These are phyloP conservation scores for Arabis alpina DNA, from an alignment of 345 rosid genomes.

Conservation along the genomic window DNA sequence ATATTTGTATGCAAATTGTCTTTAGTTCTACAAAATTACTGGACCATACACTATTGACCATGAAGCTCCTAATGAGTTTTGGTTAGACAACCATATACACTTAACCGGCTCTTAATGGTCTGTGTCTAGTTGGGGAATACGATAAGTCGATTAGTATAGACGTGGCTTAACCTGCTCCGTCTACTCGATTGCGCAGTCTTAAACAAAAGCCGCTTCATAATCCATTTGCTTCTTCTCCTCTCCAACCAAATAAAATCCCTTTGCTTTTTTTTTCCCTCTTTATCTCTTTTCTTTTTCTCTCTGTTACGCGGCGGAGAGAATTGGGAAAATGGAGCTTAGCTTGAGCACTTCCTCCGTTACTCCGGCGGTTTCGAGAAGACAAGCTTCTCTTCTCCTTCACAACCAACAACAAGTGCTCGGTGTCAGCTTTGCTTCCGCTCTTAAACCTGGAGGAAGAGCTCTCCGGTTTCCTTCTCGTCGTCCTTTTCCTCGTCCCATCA, in stretches of 20 bases:
- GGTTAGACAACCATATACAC: no score
- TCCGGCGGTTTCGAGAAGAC: conserved; percentile 42
- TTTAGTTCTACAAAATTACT: no score
- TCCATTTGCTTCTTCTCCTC: conserved; percentile 48
- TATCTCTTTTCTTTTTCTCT: not conserved
- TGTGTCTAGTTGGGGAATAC: conserved; percentile 20
- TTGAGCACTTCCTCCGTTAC: conserved; percentile 48
- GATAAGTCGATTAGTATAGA: conserved; percentile 34
- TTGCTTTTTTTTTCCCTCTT: conserved; percentile 21
- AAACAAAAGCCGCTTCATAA: conserved; percentile 11
- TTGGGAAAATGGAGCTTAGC: conserved; percentile 56
- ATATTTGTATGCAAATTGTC: no score
- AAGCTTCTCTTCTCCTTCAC: conserved; percentile 39
- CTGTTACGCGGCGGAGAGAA: conserved; percentile 40
- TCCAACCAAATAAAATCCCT: conserved; percentile 48
- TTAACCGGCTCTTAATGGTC: not conserved
- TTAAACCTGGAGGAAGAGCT: conserved; percentile 34
- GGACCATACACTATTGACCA: no score
- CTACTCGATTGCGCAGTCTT: conserved; percentile 23
- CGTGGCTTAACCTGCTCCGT: conserved; percentile 50
- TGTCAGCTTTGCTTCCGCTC: conserved; percentile 51
- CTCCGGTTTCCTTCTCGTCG: conserved; percentile 51
- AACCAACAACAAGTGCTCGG: conserved; percentile 53
- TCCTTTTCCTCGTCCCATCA: conserved; percentile 46
- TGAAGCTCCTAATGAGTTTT: no score